Evolutionary conservation across 441 rosid genomes (phyloP), one percentile per base, ranked within the genome.

Genomic region (Populus hybrid): DNA sequence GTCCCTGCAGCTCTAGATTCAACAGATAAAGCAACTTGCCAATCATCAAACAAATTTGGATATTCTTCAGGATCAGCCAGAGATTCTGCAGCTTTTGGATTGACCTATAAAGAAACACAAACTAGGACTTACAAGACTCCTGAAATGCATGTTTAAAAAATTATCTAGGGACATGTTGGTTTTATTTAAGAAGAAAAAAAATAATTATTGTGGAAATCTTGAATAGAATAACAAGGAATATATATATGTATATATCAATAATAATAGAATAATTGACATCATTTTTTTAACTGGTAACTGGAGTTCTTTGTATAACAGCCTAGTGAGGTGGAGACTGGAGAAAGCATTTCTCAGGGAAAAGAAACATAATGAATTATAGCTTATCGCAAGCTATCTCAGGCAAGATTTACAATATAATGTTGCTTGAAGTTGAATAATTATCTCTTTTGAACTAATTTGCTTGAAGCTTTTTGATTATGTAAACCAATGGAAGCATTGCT

Each of bases 61-160:
- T 97, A 94, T 86, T 97, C 99, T 82, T 86, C 91, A 70, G 99
- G 98, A 89, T 97, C 98, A 18, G 99, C 98, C 87, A 97, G 85
- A 75, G 98, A 94, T 80, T 97, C 99, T 50, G 99, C 99, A 72
- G 99, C 98, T 87, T 93, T 97, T 69, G 97, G 92, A 82, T 94
- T 97, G 79, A 94, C 89, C 99, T 97, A 84, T 72, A 83, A 65
- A 77, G 46, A 67, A 79, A 81, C 57, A 82, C 61, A 59, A 74
- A 53, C 53, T 81, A 21, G n/a, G 26, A 64, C 30, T 40, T 46
- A 34, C 24, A 38, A 76, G 24, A 40, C 23, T 19, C 9, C n/a
- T 57, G 66, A 23, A 7, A 59, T 59, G 28, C 4, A 23, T 61
- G 28, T 1, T 8, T n/a, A 4, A 21, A 61, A 61, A 1, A 61